Evolutionary conservation across 805 yeast species (phyloP), one percentile per base, ranked within the genome.

Genomic region (Brettanomyces naardenensis): DNA sequence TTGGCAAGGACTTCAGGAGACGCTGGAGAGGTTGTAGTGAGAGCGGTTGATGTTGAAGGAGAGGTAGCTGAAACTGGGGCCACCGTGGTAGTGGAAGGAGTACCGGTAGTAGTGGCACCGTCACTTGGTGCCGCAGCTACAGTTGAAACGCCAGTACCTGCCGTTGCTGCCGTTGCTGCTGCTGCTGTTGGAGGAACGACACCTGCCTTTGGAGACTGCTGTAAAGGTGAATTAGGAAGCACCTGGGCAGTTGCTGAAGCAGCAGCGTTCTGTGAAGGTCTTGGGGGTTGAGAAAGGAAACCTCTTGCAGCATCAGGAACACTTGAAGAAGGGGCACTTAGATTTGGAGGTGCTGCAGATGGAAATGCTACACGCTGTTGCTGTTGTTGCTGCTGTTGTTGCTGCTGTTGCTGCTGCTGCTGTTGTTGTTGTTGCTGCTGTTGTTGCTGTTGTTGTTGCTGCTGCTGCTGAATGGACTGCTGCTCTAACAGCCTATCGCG

Each of bases 401-500:
- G 71, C 40, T 61, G 71, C 40, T 64, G 73, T 41, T 49, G 61
- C 39, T 46, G 61, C 38, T 52, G 63, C 45, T 49, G 58, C 33
- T 59, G 59, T 50, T 54, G 72, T 48, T 49, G 58, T 36, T 53
- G 63, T 22, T 47, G 59, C 39, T 55, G 63, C 19, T 59, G 59
- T 40, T 57, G 66, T 33, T 59, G 66, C 38, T 58, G 65, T 41
- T 65, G 71, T 43, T 66, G 71, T 39, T 62, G 73, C 39, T 65
- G 75, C 43, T 53, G 64, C 39, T 49, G 65, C 40, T 54, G 66
- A 43, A 53, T 56, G 31, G 62, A 60, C 47, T 58, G 72, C 50
- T 53, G 61, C 57, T 60, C 56, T 65, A 60, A 43, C 51, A 70
- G 68, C 58, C 90, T 72, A 56, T 85, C 94, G 51, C 89, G 70